Evolutionary conservation across 495 filamentous ascomycete genomes (phyloP).

Genomic region (Hypoxylon cercidicola): DNA sequence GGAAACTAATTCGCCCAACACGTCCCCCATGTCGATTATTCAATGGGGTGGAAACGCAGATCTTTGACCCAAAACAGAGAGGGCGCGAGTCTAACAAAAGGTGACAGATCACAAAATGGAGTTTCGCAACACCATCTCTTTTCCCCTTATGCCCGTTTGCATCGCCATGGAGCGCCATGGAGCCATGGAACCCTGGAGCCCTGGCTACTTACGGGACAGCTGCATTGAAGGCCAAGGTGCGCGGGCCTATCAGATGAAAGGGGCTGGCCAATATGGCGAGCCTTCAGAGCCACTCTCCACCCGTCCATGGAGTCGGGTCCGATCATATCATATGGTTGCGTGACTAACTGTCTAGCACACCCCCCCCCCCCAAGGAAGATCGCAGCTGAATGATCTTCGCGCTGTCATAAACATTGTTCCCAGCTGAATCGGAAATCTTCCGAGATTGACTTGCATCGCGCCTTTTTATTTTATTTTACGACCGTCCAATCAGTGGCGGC

Average conservation of each 20-base stretch:
- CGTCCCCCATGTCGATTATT: conserved; percentile 20
- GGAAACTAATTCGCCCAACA: conserved; percentile 10
- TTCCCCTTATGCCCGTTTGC: conserved; percentile 37
- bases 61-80: conserved; percentile 28
- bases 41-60: conserved; percentile 10
- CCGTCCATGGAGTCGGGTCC: conserved; percentile 45
- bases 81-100: conserved; percentile 38
- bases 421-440: conserved; percentile 38
- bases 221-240: conserved; percentile 9
- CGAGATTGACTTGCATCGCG: conserved; percentile 46
- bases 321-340: conserved; percentile 37
- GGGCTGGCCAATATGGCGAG: conserved; percentile 14
- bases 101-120: conserved; percentile 34
- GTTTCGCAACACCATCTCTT: conserved; percentile 19
- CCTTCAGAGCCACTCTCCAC: conserved; percentile 18
- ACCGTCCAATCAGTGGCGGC: conserved; percentile 44
- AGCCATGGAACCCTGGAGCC: too few species aligned
- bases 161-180: background rate
- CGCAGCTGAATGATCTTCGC: conserved; percentile 31
- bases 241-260: conserved; percentile 20
- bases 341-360: conserved; percentile 35
- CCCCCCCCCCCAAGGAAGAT: conserved; percentile 24
- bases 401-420: conserved; percentile 22
- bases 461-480: conserved; percentile 17
- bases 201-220: conserved; percentile 18